These are phyloP conservation scores for Pseudomassariella vexata DNA, from an alignment of 2,329 filamentous ascomycete species.

Conservation along the genomic window DNA sequence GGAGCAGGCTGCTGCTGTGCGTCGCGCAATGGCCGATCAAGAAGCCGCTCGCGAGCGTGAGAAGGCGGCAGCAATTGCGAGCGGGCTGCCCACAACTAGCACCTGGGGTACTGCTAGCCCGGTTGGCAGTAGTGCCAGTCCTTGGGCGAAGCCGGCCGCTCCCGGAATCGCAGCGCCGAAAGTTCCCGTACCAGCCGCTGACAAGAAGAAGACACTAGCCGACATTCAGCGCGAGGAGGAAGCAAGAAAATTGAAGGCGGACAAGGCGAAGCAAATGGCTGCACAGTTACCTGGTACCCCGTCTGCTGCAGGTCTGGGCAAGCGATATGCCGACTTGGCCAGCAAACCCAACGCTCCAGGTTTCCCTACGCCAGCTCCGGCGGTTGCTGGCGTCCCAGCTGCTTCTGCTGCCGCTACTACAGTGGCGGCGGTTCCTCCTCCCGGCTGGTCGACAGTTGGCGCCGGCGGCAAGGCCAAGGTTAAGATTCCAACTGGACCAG, in stretches of 20 bases:
- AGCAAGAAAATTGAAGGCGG: slow-evolving; percentile 72
- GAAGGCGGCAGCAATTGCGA: slow-evolving; percentile 55
- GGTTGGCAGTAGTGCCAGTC: slow-evolving; percentile 51
- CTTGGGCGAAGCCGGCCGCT: slow-evolving; percentile 59
- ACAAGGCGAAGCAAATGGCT: slow-evolving; percentile 51
- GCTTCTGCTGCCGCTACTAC: slow-evolving; percentile 30
- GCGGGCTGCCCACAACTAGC: slow-evolving; percentile 78
- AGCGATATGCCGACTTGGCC: slow-evolving; percentile 92
- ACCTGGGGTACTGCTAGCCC: slow-evolving; percentile 84
- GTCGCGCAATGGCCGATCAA: slow-evolving; percentile 74
- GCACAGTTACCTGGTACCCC: slow-evolving; percentile 43
- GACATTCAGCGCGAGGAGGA: slow-evolving; percentile 98
- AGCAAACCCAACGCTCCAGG: slow-evolving; percentile 62
- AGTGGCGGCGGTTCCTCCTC: slow-evolving; percentile 36
- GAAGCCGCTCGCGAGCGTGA: slow-evolving; percentile 62
- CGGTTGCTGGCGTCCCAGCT: too few relatives aligned
- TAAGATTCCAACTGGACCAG: slow-evolving; percentile 63
- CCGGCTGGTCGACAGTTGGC: slow-evolving; percentile 91
- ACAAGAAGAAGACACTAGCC: slow-evolving; percentile 80
- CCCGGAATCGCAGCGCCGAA: slow-evolving; percentile 22
- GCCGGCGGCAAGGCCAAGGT: slow-evolving; percentile 89
- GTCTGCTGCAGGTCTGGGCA: slow-evolving; percentile 52
- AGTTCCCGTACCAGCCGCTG: slow-evolving; percentile 26
- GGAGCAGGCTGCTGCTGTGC: slow-evolving; percentile 69
- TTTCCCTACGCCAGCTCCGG: slow-evolving; percentile 29